A percentile compares a stretch with the other conserved stretches of the same genome.
Conservation (phyloP, 495 filamentous ascomycete genomes). For the Aspergillus avenaceus region DNA sequence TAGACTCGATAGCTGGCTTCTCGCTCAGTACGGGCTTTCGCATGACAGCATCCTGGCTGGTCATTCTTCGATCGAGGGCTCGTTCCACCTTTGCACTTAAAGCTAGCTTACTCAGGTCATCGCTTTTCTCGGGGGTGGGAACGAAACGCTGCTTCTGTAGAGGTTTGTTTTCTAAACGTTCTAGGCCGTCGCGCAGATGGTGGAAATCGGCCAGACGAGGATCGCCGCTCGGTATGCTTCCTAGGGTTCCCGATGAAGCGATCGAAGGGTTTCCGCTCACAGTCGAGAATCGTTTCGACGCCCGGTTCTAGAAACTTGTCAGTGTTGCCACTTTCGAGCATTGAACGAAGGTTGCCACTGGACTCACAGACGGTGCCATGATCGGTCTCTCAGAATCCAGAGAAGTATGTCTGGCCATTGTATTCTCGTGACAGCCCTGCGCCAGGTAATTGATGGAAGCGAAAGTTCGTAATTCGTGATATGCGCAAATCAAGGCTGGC, state of each 20-base stretch:
- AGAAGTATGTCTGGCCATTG: slow-evolving; percentile 59
- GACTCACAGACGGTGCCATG: slow-evolving; percentile 69
- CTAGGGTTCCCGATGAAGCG: slow-evolving; percentile 60
- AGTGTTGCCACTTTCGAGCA: slow-evolving; percentile 5
- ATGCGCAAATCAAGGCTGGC: no score
- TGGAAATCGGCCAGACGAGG: slow-evolving; percentile 66
- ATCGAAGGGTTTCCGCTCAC: slow-evolving; percentile 73
- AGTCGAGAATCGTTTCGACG: slow-evolving; percentile 76
- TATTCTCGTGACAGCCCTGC: not conserved
- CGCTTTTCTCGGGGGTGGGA: slow-evolving; percentile 75
- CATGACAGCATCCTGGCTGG: slow-evolving; percentile 86
- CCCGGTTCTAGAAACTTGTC: slow-evolving; percentile 48
- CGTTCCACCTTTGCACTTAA: slow-evolving; percentile 92
- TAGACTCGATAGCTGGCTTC: slow-evolving; percentile 35
- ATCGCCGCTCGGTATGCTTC: slow-evolving; percentile 55
- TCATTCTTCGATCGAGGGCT: slow-evolving; percentile 85
- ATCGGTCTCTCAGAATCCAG: slow-evolving; percentile 73
- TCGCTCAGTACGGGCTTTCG: slow-evolving; percentile 52
- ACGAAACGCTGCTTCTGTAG: slow-evolving; percentile 81
- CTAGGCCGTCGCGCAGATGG: slow-evolving; percentile 74
- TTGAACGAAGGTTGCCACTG: slow-evolving; percentile 8
- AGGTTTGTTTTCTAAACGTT: slow-evolving; percentile 88
- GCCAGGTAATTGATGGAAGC: no score
- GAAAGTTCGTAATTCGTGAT: no score
- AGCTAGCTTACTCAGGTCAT: slow-evolving; percentile 83